Base-by-base conservation (phyloP, 768 basidiomycete species). In the Xerocomus spinulosus region DNA sequence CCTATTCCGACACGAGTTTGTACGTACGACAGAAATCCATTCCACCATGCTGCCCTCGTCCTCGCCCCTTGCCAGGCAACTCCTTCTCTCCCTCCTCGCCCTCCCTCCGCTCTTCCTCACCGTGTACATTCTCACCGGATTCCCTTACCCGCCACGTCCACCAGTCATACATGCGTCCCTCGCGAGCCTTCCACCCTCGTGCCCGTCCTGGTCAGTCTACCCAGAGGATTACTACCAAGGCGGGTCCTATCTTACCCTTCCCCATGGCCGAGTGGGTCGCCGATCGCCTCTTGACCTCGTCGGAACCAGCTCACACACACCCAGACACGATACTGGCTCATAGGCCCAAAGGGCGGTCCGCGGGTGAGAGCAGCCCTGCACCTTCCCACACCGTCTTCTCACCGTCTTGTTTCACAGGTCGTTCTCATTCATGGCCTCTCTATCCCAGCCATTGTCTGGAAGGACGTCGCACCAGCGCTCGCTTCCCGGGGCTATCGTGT, bases 371-470 rank as follows among this genome's bases (percentile, higher is more conserved):
- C 30, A 18, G 23, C 9, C 3, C 15, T 12, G 9, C 25, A 21
- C 36, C 41, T 15, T 35, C 20, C 50, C 14, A 4, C 17, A 2
- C 44, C 21, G 5, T 28, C 44, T 46, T 46, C 49, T 51, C 42
- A 50, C 41, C 23, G 4, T 37, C 25, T 21, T 17, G 20, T 45
- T 34, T 18, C 28, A 10, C 43, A 91, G 87, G 71, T 91, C 18
- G 80, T 87, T 9, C 72, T 90, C 28, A 83, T 92, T 8, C 84
- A 89, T 53, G 88, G 88, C 12, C 74, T 90, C 14, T 86, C 84
- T 14, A 78, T 88, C 28, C 87, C 88, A 6, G 73, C 86, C 26
- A 78, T 88, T 39, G 75, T 89, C 44, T 90, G 85, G 85, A 83
- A 79, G 58, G 82, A 88, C 35, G 74, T 92, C 20, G 83, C 82